phyloP scores from a whole-genome alignment of 2,329 filamentous ascomycete species.

The Ceratocystis albifundus region DNA sequence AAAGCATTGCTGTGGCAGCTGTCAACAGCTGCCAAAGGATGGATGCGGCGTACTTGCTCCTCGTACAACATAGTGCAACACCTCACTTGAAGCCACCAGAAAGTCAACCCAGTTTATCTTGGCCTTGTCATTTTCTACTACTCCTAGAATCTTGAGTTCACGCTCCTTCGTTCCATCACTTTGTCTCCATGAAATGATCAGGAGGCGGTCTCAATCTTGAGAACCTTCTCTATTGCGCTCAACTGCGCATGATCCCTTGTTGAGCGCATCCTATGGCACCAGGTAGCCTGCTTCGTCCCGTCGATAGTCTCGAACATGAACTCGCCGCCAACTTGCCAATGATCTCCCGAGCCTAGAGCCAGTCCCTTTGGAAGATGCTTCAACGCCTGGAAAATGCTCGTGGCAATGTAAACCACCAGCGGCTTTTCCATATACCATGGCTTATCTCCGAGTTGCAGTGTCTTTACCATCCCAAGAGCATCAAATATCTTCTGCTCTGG shows the following conservation, averaged over 20 bases:
- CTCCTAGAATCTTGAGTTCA: not conserved
- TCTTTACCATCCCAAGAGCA: slow-evolving; percentile 56
- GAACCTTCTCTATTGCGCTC: slow-evolving; percentile 42
- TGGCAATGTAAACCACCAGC: slow-evolving; percentile 39
- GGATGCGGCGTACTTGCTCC: not conserved
- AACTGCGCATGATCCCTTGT: slow-evolving; percentile 69
- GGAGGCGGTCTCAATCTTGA: not conserved
- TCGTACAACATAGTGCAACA: not conserved
- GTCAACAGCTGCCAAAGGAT: not conserved
- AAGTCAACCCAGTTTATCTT: not conserved
- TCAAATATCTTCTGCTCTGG: slow-evolving; percentile 55
- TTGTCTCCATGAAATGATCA: not conserved
- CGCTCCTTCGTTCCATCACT: not conserved
- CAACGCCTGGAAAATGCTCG: slow-evolving; percentile 48
- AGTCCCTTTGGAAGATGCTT: slow-evolving; percentile 46
- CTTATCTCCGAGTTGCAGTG: slow-evolving; percentile 45
- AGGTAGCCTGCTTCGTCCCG: slow-evolving; percentile 53
- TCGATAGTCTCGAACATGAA: slow-evolving; percentile 53
- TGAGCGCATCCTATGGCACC: slow-evolving; percentile 73
- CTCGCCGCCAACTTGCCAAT: slow-evolving; percentile 62
- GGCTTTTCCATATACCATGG: slow-evolving; percentile 54
- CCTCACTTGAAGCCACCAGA: not conserved
- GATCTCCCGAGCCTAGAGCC: slow-evolving; percentile 52
- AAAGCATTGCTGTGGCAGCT: not conserved
- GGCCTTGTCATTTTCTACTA: too few species aligned